Conservation (phyloP, 2,329 filamentous ascomycete species). For the Thielaviopsis ethacetica region DNA sequence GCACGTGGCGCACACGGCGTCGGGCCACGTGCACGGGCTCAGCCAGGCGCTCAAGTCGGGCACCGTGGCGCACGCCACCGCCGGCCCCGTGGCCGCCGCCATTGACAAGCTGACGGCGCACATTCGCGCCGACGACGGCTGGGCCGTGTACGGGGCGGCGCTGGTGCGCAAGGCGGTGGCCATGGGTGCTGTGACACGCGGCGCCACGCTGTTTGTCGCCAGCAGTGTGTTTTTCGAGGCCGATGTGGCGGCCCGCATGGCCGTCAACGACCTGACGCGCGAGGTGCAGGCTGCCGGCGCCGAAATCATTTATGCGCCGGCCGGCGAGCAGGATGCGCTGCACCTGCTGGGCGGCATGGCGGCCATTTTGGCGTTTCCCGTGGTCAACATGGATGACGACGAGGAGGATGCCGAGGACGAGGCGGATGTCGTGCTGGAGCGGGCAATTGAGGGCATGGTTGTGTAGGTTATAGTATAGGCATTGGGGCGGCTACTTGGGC, state of each 20-base stretch:
- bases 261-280: constrained; percentile 76
- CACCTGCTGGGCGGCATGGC: constrained; percentile 77
- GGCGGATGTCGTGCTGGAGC: constrained; percentile 8
- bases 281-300: constrained; percentile 73
- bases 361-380: constrained; percentile 76
- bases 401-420: constrained; percentile 27
- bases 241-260: constrained; percentile 56
- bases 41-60: constrained; percentile 74
- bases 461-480: too few relatives aligned
- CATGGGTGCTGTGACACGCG: constrained; percentile 74
- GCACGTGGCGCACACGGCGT: constrained; percentile 67
- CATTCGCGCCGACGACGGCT: constrained; percentile 68
- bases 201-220: constrained; percentile 71
- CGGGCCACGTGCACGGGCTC: constrained; percentile 73
- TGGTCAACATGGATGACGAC: constrained; percentile 64
- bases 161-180: constrained; percentile 72
- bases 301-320: constrained; percentile 39
- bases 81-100: constrained; percentile 72
- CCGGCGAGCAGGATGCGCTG: constrained; percentile 64
- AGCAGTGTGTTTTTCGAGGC: constrained; percentile 77
- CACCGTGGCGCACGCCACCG: constrained; percentile 60
- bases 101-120: constrained; percentile 59
- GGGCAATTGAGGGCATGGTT: constrained; percentile 11
- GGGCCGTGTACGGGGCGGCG: constrained; percentile 75
- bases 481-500: neutral